A percentile compares a stretch with the other conserved stretches of the same genome.
These are phyloP conservation scores for Amylostereum areolatum DNA, from an alignment of 1,284 basidiomycete genomes.

Conservation along the genomic window DNA sequence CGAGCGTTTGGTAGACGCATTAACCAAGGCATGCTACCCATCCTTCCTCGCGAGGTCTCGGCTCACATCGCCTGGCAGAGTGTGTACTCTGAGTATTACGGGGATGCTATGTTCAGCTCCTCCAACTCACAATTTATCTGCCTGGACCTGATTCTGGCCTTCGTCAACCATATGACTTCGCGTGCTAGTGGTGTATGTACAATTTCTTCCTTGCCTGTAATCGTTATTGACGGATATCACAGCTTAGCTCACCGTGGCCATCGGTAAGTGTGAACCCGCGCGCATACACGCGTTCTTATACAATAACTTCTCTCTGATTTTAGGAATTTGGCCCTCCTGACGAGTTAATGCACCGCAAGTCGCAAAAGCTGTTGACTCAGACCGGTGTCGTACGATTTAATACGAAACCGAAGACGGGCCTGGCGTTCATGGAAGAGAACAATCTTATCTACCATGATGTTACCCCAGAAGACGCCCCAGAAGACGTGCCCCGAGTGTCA, in stretches of 20 bases:
- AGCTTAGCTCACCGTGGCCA: conserved; percentile 51
- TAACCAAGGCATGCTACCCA: conserved; percentile 60
- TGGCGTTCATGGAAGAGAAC: conserved; percentile 89
- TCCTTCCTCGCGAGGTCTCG: background rate
- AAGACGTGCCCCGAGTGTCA: conserved; percentile 25
- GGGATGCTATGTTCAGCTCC: conserved; percentile 59
- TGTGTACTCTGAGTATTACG: conserved; percentile 63
- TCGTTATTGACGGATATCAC: conserved; percentile 15
- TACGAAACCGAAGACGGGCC: conserved; percentile 88
- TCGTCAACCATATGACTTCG: conserved; percentile 85
- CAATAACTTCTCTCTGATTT: no score
- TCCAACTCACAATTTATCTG: conserved; percentile 83
- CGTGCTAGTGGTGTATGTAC: conserved; percentile 65
- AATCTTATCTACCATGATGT: conserved; percentile 73
- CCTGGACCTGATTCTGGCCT: conserved; percentile 83
- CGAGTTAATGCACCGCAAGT: conserved; percentile 68
- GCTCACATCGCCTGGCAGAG: conserved; percentile 39
- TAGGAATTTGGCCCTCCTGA: conserved; percentile 29
- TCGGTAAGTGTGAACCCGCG: conserved; percentile 31
- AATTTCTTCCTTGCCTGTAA: conserved; percentile 6
- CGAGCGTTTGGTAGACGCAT: conserved; percentile 85
- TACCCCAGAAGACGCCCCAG: conserved; percentile 31
- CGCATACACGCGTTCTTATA: no score
- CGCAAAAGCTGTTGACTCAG: conserved; percentile 82
- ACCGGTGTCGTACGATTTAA: conserved; percentile 89